A percentile compares a stretch with the other conserved stretches of the same genome.
Conservation (phyloP, 2,329 filamentous ascomycete species). For the Fusarium sp. region DNA sequence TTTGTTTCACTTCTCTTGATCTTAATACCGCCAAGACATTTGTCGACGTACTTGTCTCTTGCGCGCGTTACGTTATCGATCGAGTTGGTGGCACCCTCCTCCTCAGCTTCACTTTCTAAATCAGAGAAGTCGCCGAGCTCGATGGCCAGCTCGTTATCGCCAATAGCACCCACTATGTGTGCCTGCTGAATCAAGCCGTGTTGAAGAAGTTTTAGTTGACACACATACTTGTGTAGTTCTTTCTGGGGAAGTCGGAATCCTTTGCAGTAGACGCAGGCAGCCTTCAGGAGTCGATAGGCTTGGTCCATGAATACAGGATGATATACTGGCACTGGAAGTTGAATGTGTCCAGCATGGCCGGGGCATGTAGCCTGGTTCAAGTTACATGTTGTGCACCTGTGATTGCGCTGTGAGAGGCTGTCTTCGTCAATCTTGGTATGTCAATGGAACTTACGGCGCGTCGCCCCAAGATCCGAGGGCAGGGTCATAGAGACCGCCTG, state of each 20-base stretch:
- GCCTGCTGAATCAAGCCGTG: conserved; percentile 82
- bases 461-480: conserved; percentile 92
- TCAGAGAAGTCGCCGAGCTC: conserved; percentile 48
- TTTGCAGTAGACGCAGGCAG: conserved; percentile 91
- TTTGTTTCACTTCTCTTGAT: conserved; percentile 58
- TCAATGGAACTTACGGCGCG: conserved; percentile 66
- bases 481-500: conserved; percentile 91
- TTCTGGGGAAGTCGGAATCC: conserved; percentile 81
- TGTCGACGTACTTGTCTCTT: conserved; percentile 75
- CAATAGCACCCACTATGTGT: conserved; percentile 63
- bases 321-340: conserved; percentile 91
- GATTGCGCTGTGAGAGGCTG: conserved; percentile 13
- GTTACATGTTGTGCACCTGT: conserved; percentile 91
- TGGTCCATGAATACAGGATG: conserved; percentile 98
- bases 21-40: conserved; percentile 70
- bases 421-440: neutral
- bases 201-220: conserved; percentile 86
- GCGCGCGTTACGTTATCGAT: conserved; percentile 64
- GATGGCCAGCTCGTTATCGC: conserved; percentile 54
- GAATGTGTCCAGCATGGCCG: conserved; percentile 94
- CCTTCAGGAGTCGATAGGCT: conserved; percentile 82
- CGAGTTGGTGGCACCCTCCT: conserved; percentile 63
- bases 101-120: conserved; percentile 67
- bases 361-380: conserved; percentile 83
- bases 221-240: conserved; percentile 80